Base-by-base conservation (phyloP, 306 rosid genomes). In the Senna tora region DNA sequence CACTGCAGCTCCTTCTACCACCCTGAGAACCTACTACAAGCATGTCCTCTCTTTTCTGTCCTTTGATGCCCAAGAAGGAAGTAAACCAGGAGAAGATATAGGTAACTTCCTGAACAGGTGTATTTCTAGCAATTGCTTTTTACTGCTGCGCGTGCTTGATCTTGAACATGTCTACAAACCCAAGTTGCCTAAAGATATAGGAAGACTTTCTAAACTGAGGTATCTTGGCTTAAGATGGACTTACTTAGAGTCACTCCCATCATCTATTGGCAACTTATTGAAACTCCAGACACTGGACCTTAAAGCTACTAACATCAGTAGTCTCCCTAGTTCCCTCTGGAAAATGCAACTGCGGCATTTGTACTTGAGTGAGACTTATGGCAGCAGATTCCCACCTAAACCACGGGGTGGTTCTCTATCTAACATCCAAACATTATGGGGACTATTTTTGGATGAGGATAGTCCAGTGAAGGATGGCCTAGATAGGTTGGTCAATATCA, bases 211-310 rank as follows among this genome's bases (percentile, higher is more conserved):
- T 6, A 49, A 56, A 53, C n/a, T 84, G 61, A 77, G 63, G 50
- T 84, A 84, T 67, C 81, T 81, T 32, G 84, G 88, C 43, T 69
- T 81, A 11, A 78, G 85, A 77, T 66, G 83, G 75, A 81, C 88
- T 33, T 71, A 47, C 53, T 52, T 81, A 33, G 75, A 84, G 41
- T 46, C 39, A 9, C 58, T 84, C 12, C 83, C 88, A 43, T 42
- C 71, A 2, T 75, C 65, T 15, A 79, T 80, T 63, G 42, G 81
- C 41, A 63, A 45, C 2, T 78, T 82, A 50, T 19, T 52, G 6
- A 39, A 68, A 58, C 89, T 85, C 21, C 73, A 79, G 38, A 81
- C 82, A 0, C 72, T 85, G 7, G 89, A 85, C 53, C 69, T 85
- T 14, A 85, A 82, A 32, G 76, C 82, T 15, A 77, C 85, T 30